phyloP scores from a whole-genome alignment of 2,329 filamentous ascomycete genomes.

The Pseudogymnoascus sp. region DNA sequence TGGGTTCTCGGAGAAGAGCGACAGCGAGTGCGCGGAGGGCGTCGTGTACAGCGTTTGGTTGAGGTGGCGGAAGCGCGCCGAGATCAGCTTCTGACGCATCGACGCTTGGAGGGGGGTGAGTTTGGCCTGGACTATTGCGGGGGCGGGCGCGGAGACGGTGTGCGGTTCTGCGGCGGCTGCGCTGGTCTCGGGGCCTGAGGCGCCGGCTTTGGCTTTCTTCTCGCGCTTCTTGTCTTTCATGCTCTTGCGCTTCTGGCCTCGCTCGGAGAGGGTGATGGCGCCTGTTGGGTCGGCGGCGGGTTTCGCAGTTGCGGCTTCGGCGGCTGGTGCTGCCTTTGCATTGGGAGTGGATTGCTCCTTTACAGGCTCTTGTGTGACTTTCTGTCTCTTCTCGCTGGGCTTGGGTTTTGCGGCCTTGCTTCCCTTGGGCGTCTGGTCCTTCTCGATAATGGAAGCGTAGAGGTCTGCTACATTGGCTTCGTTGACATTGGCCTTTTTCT shows the following conservation, averaged over 20 bases:
- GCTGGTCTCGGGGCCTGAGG: conserved; percentile 12
- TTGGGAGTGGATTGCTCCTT: conserved; percentile 21
- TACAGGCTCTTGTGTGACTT: conserved; percentile 18
- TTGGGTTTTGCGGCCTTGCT: conserved; percentile 26
- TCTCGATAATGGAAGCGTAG: conserved; percentile 73
- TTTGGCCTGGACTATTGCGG: conserved; percentile 26
- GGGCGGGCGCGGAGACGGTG: conserved; percentile 18
- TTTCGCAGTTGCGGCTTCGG: conserved; percentile 20
- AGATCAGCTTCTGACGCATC: conserved; percentile 92
- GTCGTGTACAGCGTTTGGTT: conserved; percentile 96
- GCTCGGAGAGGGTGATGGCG: conserved; percentile 12
- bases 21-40: conserved; percentile 73
- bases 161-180: conserved; percentile 16
- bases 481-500: conserved; percentile 51
- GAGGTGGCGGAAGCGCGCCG: conserved; percentile 91
- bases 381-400: conserved; percentile 21
- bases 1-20: conserved; percentile 73
- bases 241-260: conserved; percentile 21
- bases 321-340: conserved; percentile 12
- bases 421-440: conserved; percentile 38
- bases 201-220: conserved; percentile 19
- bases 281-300: conserved; percentile 18
- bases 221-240: conserved; percentile 32
- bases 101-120: conserved; percentile 87
- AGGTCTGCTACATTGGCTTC: conserved; percentile 65